These are phyloP conservation scores for Diaporthe sp. DNA, from an alignment of 2,329 filamentous ascomycete genomes.

Conservation along the genomic window DNA sequence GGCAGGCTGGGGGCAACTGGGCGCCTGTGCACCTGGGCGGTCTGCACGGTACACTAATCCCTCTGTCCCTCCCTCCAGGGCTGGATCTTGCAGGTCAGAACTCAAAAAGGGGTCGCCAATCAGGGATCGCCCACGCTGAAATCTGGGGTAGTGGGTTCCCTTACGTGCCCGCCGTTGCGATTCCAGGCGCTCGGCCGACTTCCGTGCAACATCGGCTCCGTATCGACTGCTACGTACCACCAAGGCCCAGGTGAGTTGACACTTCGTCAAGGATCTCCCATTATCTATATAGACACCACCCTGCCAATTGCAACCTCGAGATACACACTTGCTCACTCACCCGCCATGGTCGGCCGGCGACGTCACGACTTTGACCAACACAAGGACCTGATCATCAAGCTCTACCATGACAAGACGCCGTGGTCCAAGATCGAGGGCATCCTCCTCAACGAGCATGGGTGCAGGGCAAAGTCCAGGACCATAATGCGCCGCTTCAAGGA, in stretches of 20 bases:
- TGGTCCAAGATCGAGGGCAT: slow-evolving; percentile 19
- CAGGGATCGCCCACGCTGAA: slow-evolving; percentile 27
- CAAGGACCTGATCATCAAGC: slow-evolving; percentile 28
- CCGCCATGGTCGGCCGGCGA: slow-evolving; percentile 5
- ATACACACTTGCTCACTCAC: background rate
- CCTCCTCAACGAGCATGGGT: slow-evolving; percentile 15
- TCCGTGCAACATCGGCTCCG: slow-evolving; percentile 31
- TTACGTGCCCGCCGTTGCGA: background rate
- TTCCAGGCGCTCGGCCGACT: slow-evolving; percentile 27
- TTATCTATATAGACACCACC: background rate
- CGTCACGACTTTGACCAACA: slow-evolving; percentile 16
- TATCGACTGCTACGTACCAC: background rate
- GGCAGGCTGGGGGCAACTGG: background rate
- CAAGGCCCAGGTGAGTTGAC: background rate
- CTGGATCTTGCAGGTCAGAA: slow-evolving; percentile 9
- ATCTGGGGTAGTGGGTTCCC: slow-evolving; percentile 32
- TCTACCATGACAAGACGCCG: slow-evolving; percentile 22
- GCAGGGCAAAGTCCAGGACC: background rate
- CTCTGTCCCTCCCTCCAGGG: background rate
- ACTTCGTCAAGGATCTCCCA: too few species aligned
- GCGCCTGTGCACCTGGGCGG: slow-evolving; percentile 7
- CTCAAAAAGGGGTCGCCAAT: slow-evolving; percentile 29
- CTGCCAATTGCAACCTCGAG: background rate
- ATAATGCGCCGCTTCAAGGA: slow-evolving; percentile 21
- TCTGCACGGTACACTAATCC: background rate